Conservation (phyloP, 2,329 filamentous ascomycete species). For the Fusarium sp. region DNA sequence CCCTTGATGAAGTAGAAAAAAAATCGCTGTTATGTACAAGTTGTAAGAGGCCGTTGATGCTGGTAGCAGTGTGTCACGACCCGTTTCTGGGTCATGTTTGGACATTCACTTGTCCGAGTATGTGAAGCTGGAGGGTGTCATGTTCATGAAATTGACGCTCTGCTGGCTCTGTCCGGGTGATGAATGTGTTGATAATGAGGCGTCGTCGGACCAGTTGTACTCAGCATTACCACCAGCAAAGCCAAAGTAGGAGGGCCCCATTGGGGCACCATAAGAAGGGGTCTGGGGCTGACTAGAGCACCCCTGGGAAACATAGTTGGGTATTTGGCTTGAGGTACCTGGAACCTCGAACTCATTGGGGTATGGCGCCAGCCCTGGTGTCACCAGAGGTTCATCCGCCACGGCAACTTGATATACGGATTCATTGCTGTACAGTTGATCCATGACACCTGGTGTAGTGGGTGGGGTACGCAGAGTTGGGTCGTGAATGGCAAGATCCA, state of each 20-base stretch:
- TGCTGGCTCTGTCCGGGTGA: conserved; percentile 45
- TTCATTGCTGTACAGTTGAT: conserved; percentile 52
- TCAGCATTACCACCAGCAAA: conserved; percentile 53
- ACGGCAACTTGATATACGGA: conserved; percentile 50
- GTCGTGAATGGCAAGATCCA: conserved; percentile 48
- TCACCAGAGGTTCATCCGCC: conserved; percentile 58
- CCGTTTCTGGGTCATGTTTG: background rate
- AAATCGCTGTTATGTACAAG: conserved; percentile 28
- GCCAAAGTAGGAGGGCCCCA: conserved; percentile 53
- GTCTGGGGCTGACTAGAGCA: conserved; percentile 57
- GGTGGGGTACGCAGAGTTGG: conserved; percentile 62
- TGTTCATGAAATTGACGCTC: conserved; percentile 48
- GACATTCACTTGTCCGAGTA: conserved; percentile 31
- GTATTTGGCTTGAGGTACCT: conserved; percentile 50
- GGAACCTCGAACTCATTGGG: conserved; percentile 57
- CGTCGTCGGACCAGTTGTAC: conserved; percentile 61
- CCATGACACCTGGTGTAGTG: conserved; percentile 59
- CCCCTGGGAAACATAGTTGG: conserved; percentile 54
- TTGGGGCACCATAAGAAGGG: conserved; percentile 54
- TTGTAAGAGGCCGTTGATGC: conserved; percentile 4
- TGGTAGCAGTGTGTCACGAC: background rate
- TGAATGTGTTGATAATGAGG: conserved; percentile 47
- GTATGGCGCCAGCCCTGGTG: conserved; percentile 55
- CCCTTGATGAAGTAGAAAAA: conserved; percentile 2
- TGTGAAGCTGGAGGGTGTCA: conserved; percentile 44